Evolutionary conservation across 129 eudicot species (phyloP).

Genomic region (Logfia minima): DNA sequence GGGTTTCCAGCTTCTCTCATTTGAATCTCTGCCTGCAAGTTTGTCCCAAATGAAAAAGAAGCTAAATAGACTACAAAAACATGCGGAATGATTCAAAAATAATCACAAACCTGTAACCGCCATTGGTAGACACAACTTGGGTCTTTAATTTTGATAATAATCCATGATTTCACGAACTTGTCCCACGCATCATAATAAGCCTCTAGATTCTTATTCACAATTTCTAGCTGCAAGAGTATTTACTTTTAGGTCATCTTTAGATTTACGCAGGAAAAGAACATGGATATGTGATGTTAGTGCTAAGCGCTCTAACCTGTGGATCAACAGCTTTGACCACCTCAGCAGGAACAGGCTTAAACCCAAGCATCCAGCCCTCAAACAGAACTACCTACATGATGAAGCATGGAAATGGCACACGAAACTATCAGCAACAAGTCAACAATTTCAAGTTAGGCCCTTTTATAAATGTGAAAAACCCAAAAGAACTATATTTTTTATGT

Average conservation of each 20-base stretch:
- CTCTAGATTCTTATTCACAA: slow-evolving; percentile 67
- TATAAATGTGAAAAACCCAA: background rate
- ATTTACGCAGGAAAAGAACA: background rate
- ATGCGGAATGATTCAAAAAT: background rate
- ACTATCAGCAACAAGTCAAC: background rate
- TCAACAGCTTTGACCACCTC: slow-evolving; percentile 75
- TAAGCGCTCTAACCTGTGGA: slow-evolving; percentile 71
- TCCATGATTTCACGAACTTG: slow-evolving; percentile 81
- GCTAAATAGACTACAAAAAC: background rate
- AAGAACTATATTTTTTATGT: background rate
- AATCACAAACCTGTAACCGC: slow-evolving; percentile 81
- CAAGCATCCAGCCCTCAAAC: slow-evolving; percentile 99
- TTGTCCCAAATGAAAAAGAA: slow-evolving; percentile 14
- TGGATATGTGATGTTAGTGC: background rate
- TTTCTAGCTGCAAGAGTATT: slow-evolving; percentile 63
- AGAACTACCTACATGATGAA: slow-evolving; percentile 51
- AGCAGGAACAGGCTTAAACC: slow-evolving; percentile 78
- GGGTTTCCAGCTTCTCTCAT: slow-evolving; percentile 91
- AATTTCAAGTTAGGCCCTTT: background rate
- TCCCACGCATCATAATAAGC: slow-evolving; percentile 92
- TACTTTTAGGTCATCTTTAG: background rate
- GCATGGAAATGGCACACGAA: background rate
- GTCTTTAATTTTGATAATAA: slow-evolving; percentile 86
- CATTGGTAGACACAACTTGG: slow-evolving; percentile 89
- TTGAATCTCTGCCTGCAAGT: slow-evolving; percentile 84